Percentiles rank a stretch among this genome's conserved stretches.
Evolutionary conservation across 805 yeast species (phyloP).

Genomic region (Hanseniaspora guilliermondii): DNA sequence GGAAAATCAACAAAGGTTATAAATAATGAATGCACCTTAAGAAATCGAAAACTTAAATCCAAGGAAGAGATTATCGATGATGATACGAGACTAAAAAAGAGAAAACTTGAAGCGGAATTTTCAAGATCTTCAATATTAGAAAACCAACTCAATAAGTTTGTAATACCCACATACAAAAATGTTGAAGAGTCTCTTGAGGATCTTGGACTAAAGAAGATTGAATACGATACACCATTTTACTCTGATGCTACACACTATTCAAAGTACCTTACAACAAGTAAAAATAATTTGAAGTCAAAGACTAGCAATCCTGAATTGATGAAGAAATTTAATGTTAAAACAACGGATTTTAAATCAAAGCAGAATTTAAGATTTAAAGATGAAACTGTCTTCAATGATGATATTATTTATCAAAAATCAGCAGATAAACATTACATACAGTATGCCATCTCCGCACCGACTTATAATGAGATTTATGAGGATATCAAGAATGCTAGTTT

Average conservation of each 20-base stretch:
- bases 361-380: constrained; percentile 18
- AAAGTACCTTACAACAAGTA: constrained; percentile 22
- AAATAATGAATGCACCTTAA: background rate
- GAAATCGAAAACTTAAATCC: background rate
- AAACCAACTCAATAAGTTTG: background rate
- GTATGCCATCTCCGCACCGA: constrained; percentile 40
- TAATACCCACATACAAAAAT: constrained; percentile 20
- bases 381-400: constrained; percentile 13
- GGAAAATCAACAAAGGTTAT: constrained; percentile 15
- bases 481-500: background rate
- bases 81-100: background rate
- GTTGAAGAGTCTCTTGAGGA: constrained; percentile 38
- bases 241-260: constrained; percentile 42
- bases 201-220: constrained; percentile 37
- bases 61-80: too few relatives aligned
- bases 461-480: constrained; percentile 27
- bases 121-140: background rate
- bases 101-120: background rate
- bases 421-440: constrained; percentile 30
- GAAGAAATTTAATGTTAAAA: background rate
- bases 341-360: background rate
- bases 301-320: background rate
- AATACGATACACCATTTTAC: constrained; percentile 54
- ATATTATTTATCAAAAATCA: constrained; percentile 1
- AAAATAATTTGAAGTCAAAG: background rate